Base-by-base conservation (phyloP, 2,329 filamentous ascomycete genomes). In the Coleophoma cylindrospora region DNA sequence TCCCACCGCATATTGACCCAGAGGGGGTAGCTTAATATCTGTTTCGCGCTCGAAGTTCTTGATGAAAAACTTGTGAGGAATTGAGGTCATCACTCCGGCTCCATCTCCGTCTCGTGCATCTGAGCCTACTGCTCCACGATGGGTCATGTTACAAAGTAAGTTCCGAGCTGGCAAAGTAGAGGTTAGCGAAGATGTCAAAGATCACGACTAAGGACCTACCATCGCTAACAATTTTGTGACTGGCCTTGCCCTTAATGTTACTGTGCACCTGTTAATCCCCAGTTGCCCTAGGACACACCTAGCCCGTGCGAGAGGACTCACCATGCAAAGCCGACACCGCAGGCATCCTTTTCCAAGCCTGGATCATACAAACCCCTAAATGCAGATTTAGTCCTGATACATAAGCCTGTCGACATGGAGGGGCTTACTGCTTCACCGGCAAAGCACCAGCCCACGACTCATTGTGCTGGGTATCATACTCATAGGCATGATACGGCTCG, bases 61-160 rank as follows among this genome's bases (percentile, higher is more conserved):
- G 68, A 96, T 78, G 70, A 99, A 97, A 77, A 99, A 97, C 72
- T 86, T 91, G 77, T 97, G 92, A 53, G 94, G 94, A 64, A 99
- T 96, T 53, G 91, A 96, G 60, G 92, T 97, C 94, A 99, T 99
- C 67, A 97, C 92, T 81, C 94, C 94, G 64, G 94, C 94, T 70
- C 94, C 94, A 69, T 99, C 94, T 68, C 94, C 94, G 69, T 99
- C 94, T 77, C 94, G 87, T 66, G 91, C 91, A 77, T 99, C 94
- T 54, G 94, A 97, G 62, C 94, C 94, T 63, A 97, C 92, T 57
- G 94, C 94, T 78, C 94, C 94, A 70, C 94, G 87, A 78, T 99
- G 94, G 79, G 94, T 97, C 94, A 99, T 99, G 81, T 99, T 97
- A 80, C 94, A 99, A 57, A 99, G 84, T 55, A 99, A 79, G 72